Evolutionary conservation across 1,139 yeast species (phyloP).

Genomic region (Suhomyces yuchorum): DNA sequence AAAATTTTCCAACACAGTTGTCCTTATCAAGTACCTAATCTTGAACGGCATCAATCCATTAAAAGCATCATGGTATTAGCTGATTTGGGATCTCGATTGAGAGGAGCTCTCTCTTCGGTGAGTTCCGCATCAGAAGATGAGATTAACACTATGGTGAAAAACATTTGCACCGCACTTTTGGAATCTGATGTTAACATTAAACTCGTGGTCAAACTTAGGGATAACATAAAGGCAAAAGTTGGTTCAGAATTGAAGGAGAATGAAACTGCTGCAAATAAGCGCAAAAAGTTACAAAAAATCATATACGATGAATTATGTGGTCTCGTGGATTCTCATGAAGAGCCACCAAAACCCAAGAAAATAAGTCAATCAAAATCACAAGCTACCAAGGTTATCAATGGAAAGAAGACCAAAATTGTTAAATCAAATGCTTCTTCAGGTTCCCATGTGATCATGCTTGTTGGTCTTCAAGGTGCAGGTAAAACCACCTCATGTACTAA

Average conservation of each 20-base stretch:
- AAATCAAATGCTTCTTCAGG: constrained; percentile 27
- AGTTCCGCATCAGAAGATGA: constrained; percentile 47
- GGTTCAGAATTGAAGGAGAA: constrained; percentile 53
- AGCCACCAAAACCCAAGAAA: constrained; percentile 86
- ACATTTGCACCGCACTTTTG: constrained; percentile 83
- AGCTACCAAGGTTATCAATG: constrained; percentile 26
- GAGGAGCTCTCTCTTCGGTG: constrained; percentile 64
- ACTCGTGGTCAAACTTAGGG: constrained; percentile 76
- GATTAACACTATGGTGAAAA: constrained; percentile 66
- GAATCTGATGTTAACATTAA: constrained; percentile 92
- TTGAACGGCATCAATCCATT: neutral
- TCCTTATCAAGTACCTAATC: constrained; percentile 5
- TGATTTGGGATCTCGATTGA: constrained; percentile 87
- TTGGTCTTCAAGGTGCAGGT: constrained; percentile 98
- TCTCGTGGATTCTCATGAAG: constrained; percentile 69
- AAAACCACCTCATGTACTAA: constrained; percentile 97
- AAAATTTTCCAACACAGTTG: constrained; percentile 12
- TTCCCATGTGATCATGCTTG: constrained; percentile 84
- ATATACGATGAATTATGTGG: constrained; percentile 90
- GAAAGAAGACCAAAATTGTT: constrained; percentile 32
- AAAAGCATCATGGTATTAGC: constrained; percentile 76
- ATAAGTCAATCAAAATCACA: constrained; percentile 19
- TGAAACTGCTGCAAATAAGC: constrained; percentile 62
- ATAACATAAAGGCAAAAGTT: constrained; percentile 62
- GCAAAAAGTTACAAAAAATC: constrained; percentile 83